Evolutionary conservation across 176 grass and related monocot species (phyloP).

Genomic region (Avena eriantha): DNA sequence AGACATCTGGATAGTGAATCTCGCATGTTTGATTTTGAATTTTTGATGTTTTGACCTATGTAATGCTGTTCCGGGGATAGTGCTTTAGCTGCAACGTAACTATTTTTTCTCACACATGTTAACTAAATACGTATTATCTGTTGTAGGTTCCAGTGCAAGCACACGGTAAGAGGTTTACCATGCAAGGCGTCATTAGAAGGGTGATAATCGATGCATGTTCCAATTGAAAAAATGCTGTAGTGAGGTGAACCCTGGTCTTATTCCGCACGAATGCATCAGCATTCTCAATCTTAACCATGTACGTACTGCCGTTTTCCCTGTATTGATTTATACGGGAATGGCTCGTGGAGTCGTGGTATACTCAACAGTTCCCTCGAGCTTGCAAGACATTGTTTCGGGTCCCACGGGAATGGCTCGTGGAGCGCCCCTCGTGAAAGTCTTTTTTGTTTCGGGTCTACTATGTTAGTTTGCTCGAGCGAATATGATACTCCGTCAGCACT

Average conservation of each 20-base stretch:
- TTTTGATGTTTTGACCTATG: not conserved
- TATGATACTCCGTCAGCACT: too few species aligned
- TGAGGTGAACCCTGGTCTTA: not conserved
- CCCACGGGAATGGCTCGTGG: too few species aligned
- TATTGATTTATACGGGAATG: too few species aligned
- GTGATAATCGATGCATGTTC: conserved; percentile 45
- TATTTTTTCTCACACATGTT: not conserved
- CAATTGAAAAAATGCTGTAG: conserved; percentile 28
- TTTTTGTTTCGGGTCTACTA: too few species aligned
- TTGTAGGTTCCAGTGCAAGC: conserved; percentile 91
- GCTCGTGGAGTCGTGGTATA: too few species aligned
- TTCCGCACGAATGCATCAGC: too few species aligned
- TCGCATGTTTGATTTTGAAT: not conserved
- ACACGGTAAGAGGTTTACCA: conserved; percentile 80
- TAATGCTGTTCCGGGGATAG: conserved; percentile 13
- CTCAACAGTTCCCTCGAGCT: too few species aligned
- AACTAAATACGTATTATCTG: not conserved
- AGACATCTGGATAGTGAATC: not conserved
- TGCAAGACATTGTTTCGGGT: too few species aligned
- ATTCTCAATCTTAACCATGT: too few species aligned
- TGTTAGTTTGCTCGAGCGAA: too few species aligned
- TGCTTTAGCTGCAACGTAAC: not conserved
- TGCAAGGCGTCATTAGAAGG: conserved; percentile 69
- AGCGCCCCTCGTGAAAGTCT: too few species aligned
- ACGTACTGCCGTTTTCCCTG: too few species aligned